phyloP scores from a whole-genome alignment of 2,329 filamentous ascomycete species.

The Xylariaceae sp. region DNA sequence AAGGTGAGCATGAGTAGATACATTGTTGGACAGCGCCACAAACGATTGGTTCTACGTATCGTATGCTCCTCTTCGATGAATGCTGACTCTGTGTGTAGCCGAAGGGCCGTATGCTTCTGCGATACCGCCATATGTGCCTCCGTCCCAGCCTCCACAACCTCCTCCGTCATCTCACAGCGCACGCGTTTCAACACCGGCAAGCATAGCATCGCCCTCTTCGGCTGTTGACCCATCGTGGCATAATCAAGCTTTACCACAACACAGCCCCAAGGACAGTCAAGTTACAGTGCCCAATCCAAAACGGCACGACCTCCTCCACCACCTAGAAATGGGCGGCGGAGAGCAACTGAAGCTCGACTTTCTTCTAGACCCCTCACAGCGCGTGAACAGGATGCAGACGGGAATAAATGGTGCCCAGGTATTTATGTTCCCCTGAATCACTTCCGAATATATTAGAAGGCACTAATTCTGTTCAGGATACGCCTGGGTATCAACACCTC shows the following conservation, averaged over 20 bases:
- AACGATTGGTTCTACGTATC: too few relatives aligned
- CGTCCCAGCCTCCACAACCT: conserved; percentile 20
- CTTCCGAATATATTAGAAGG: too few relatives aligned
- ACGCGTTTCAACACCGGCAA: conserved; percentile 35
- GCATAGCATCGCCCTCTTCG: conserved; percentile 32
- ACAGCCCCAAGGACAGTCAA: conserved; percentile 24
- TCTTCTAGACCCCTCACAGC: conserved; percentile 59
- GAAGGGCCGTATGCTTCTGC: conserved; percentile 30
- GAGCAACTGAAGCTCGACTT: conserved; percentile 72
- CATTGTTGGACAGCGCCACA: too few relatives aligned
- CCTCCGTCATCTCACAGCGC: conserved; percentile 24
- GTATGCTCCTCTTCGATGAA: too few relatives aligned
- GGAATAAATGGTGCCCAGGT: conserved; percentile 45
- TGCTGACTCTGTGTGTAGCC: conserved; percentile 13
- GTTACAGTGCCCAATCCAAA: conserved; percentile 40
- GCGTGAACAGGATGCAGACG: conserved; percentile 47
- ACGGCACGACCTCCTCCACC: conserved; percentile 46
- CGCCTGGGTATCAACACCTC: conserved; percentile 38
- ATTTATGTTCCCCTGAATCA: too few relatives aligned
- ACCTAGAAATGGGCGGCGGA: conserved; percentile 52
- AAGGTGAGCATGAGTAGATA: conserved; percentile 12
- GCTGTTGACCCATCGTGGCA: conserved; percentile 24
- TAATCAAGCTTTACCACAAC: conserved; percentile 21
- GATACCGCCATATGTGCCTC: conserved; percentile 11
- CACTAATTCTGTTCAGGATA: too few relatives aligned